Conservation (phyloP, 345 rosid species). For the Orychophragmus violaceus region DNA sequence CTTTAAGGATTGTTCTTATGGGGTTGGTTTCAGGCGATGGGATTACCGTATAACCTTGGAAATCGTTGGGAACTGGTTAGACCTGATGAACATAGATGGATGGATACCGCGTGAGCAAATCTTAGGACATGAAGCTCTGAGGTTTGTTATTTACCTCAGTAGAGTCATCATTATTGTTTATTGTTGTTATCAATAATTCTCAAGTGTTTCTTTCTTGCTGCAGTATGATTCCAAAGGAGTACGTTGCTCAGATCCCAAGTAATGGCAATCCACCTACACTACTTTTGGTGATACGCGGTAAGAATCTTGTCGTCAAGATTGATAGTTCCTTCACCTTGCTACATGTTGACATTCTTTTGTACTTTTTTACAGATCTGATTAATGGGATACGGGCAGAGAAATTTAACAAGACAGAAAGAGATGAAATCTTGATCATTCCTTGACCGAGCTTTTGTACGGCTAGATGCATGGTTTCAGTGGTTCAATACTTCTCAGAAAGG, state of each 20-base stretch:
- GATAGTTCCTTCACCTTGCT: not conserved
- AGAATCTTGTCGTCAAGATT: not conserved
- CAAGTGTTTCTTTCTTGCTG: constrained; percentile 13
- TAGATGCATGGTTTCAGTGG: constrained; percentile 94
- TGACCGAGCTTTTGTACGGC: constrained; percentile 57
- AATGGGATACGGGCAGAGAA: constrained; percentile 48
- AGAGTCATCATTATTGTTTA: constrained; percentile 1
- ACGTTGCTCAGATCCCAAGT: constrained; percentile 69
- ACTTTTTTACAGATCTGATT: constrained; percentile 45
- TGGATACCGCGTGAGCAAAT: constrained; percentile 95
- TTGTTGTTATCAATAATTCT: not conserved
- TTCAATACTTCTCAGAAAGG: constrained; percentile 82
- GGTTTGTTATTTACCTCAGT: constrained; percentile 35
- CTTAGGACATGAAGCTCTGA: constrained; percentile 83
- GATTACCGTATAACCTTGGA: constrained; percentile 76
- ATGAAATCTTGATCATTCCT: constrained; percentile 63
- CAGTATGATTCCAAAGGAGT: constrained; percentile 82
- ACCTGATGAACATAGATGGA: constrained; percentile 84
- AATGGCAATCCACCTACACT: constrained; percentile 94
- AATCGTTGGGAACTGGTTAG: constrained; percentile 93
- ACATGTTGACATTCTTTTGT: not conserved
- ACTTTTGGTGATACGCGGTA: constrained; percentile 78
- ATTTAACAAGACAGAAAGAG: constrained; percentile 50
- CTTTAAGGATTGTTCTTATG: not conserved
- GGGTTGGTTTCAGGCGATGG: constrained; percentile 63